A percentile compares a stretch with the other conserved stretches of the same genome.
These are phyloP conservation scores for Aaosphaeria arxii DNA, from an alignment of 2,329 filamentous ascomycete genomes.

Conservation along the genomic window DNA sequence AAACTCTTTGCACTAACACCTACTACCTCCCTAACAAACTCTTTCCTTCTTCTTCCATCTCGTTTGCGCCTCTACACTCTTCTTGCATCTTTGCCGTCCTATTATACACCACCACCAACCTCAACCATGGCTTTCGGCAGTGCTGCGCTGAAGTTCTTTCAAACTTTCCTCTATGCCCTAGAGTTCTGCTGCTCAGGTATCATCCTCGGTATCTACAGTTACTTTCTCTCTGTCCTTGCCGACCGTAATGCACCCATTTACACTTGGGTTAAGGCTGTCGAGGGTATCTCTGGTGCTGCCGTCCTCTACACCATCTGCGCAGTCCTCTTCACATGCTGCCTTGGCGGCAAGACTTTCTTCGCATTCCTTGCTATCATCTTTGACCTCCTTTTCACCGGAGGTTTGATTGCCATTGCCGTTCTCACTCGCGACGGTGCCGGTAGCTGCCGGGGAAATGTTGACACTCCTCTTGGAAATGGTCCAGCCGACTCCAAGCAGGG, in stretches of 20 bases:
- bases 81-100: conserved; percentile 1
- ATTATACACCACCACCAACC: no score
- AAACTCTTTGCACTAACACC: no score
- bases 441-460: conserved; percentile 59
- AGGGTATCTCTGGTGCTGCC: conserved; percentile 67
- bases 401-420: conserved; percentile 78
- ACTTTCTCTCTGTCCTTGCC: conserved; percentile 74
- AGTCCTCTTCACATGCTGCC: conserved; percentile 72
- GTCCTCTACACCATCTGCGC: conserved; percentile 72
- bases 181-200: conserved; percentile 71
- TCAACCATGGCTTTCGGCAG: conserved; percentile 58
- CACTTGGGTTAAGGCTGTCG: conserved; percentile 68
- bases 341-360: conserved; percentile 72
- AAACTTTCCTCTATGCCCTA: conserved; percentile 70
- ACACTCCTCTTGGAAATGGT: conserved; percentile 71
- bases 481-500: conserved; percentile 49
- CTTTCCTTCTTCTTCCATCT: background rate
- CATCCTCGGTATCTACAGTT: conserved; percentile 73
- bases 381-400: conserved; percentile 72
- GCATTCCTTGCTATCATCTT: conserved; percentile 71
- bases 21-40: no score
- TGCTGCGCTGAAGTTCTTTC: conserved; percentile 64
- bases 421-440: conserved; percentile 67
- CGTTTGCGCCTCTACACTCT: background rate
- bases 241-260: conserved; percentile 63